Base-by-base conservation (phyloP, 805 yeast genomes). In the Kodamaea jinghongensis region DNA sequence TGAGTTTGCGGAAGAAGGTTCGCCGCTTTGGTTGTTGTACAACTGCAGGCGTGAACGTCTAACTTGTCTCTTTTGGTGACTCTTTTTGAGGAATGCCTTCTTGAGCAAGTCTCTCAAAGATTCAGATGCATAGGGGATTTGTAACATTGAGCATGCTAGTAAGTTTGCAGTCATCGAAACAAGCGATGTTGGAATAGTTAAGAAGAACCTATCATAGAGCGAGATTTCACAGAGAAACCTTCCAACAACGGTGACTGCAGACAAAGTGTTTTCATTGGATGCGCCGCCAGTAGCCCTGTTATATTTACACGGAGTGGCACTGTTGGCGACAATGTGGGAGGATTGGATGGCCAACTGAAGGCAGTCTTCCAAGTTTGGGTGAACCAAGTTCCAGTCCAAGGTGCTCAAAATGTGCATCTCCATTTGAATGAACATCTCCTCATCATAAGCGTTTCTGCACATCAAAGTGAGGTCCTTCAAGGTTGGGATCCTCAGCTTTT, bases 381-480 rank as follows among this genome's bases (percentile, higher is more conserved):
- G 74, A 26, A 73, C 69, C 35, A 69, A 53, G 37, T 56, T 57
- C 75, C 75, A 70, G 42, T 68, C 74, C 40, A 68, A 60, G 13
- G 73, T 68, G 30, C 58, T 49, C 38, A 68, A 57, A 28, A 68
- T 60, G 47, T 68, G 74, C 51, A 66, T 51, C 51, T 68, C 74
- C 75, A 70, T 70, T 50, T 70, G 75, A 20, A 68, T 57, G 43
- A 70, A 69, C 76, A 71, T 71, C 44, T 70, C 75, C 46, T 70
- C 75, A 42, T 77, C 82, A 50, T 76, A 78, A 12, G 79, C 80
- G 50, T 71, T 73, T 33, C 81, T 67, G 47, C 81, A 77, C 81
- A 78, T 76, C 41, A 71, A 58, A 8, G 75, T 61, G 46, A 78
- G 60, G 49, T 78, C 83, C 35, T 70, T 63, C 36, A 78, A 61